Evolutionary conservation across 805 yeast species (phyloP).

Genomic region (Saccharomycopsis sp.): DNA sequence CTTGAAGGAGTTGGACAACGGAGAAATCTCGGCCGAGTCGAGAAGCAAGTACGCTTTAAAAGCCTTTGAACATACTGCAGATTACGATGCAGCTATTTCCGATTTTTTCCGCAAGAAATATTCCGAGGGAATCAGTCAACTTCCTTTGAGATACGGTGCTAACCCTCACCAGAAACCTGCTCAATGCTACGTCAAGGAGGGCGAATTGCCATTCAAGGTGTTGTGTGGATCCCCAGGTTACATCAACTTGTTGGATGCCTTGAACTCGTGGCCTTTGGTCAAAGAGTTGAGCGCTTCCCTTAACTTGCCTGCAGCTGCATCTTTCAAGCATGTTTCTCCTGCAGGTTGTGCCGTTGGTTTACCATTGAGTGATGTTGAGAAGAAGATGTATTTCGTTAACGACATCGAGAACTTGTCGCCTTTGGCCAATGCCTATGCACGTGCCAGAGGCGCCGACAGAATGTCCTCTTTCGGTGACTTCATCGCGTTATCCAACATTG

Average conservation of each 20-base stretch:
- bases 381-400: slow-evolving; percentile 89
- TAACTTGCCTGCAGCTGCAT: slow-evolving; percentile 97
- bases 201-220: slow-evolving; percentile 90
- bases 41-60: slow-evolving; percentile 85
- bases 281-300: slow-evolving; percentile 92
- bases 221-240: slow-evolving; percentile 95
- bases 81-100: slow-evolving; percentile 90
- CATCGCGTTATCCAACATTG: slow-evolving; percentile 94
- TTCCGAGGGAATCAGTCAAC: slow-evolving; percentile 81
- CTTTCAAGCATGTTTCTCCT: slow-evolving; percentile 97
- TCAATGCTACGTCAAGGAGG: slow-evolving; percentile 84
- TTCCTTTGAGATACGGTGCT: slow-evolving; percentile 96
- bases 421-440: slow-evolving; percentile 94
- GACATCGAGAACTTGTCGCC: slow-evolving; percentile 95
- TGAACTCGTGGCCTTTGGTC: slow-evolving; percentile 98
- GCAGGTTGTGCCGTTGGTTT: slow-evolving; percentile 98
- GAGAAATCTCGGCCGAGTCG: slow-evolving; percentile 65
- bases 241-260: slow-evolving; percentile 91
- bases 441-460: slow-evolving; percentile 99
- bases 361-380: slow-evolving; percentile 86
- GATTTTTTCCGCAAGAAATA: slow-evolving; percentile 97
- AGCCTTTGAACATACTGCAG: slow-evolving; percentile 98
- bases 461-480: slow-evolving; percentile 99
- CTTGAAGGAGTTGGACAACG: slow-evolving; percentile 68
- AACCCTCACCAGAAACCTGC: slow-evolving; percentile 99